Base-by-base conservation (phyloP, 441 rosid species). In the Brassica balearica region DNA sequence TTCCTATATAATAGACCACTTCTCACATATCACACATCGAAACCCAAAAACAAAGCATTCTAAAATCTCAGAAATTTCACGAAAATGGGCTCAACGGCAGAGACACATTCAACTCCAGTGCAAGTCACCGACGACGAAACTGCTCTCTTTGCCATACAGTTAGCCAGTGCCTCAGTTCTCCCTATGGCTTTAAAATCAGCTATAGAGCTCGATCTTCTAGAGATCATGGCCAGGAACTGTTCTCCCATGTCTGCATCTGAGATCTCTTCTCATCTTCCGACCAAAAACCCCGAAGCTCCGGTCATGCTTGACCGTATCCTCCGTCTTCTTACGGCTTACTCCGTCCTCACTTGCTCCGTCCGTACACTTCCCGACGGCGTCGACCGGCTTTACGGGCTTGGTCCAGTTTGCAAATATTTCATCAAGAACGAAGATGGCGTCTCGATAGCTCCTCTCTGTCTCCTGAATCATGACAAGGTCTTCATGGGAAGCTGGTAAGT, bases 381-480 rank as follows among this genome's bases (percentile, higher is more conserved):
- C 23, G 10, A 55, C 60, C 60, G 60, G 23, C 60, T 55, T 17
- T 55, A 17, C 60, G 60, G 60, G 60, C 60, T 55, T 55, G 60
- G 23, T 8, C 60, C 60, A 17, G 60, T 55, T 55, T 55, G 60
- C 60, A 55, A 55, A 22, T 55, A 55, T 17, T 55, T 55, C 20
- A 55, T 23, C 60, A 55, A 55, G 60, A 55, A 55, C 60, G 60
- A 55, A 55, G 60, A 55, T 55, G 63, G 63, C 22, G 68, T 64
- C 68, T 64, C 68, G 23, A 14, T 64, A 3, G 46, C 68, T 64
- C 46, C 68, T 15, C 46, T 64, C 15, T 64, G 68, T 64, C 68
- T 64, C 41, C 19, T 64, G 68, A 64, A 64, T 19, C 68, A 64
- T 14, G 68, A 64, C 46, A 64, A 64, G 43, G 68, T 64, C 68